Percentiles rank a stretch among this genome's conserved stretches.
Evolutionary conservation across 495 filamentous ascomycete genomes (phyloP).

Genomic region (Trichodelitschia bisporula): DNA sequence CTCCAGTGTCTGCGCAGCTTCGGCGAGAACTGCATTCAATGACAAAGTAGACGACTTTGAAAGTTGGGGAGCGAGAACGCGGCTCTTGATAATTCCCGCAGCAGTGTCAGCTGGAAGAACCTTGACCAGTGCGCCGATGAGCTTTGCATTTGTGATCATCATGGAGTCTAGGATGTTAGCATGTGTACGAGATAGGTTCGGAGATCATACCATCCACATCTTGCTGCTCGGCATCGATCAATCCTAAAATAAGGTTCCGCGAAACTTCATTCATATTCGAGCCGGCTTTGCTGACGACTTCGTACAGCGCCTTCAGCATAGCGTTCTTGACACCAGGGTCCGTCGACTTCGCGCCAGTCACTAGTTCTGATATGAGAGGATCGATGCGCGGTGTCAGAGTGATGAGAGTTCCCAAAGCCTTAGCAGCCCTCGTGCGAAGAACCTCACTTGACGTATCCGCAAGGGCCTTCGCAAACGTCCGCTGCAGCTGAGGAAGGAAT

Average conservation of each 20-base stretch:
- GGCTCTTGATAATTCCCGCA: constrained; percentile 45
- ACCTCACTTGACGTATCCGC: constrained; percentile 83
- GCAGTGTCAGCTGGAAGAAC: constrained; percentile 46
- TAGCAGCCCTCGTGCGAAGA: constrained; percentile 71
- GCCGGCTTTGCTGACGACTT: constrained; percentile 87
- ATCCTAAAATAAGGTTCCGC: constrained; percentile 47
- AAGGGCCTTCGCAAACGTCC: constrained; percentile 86
- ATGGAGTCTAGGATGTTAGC: too few species aligned
- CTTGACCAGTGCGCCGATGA: constrained; percentile 74
- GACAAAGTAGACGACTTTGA: constrained; percentile 48
- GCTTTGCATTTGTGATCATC: constrained; percentile 64
- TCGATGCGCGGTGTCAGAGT: constrained; percentile 90
- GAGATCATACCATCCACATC: constrained; percentile 49
- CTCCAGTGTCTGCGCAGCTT: constrained; percentile 42
- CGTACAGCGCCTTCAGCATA: constrained; percentile 92
- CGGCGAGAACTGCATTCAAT: constrained; percentile 67
- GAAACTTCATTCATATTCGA: constrained; percentile 83
- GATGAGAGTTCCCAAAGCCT: constrained; percentile 85
- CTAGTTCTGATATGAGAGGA: constrained; percentile 70
- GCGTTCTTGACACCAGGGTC: constrained; percentile 80
- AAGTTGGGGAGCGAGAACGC: constrained; percentile 47
- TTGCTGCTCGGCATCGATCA: constrained; percentile 68
- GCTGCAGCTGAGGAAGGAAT: constrained; percentile 86
- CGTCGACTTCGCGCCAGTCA: constrained; percentile 73
- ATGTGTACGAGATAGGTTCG: too few species aligned